Percentiles rank a stretch among this genome's conserved stretches.
Evolutionary conservation across 192 early-diverging fungal genomes (phyloP).

Genomic region (Coemansia sp.): DNA sequence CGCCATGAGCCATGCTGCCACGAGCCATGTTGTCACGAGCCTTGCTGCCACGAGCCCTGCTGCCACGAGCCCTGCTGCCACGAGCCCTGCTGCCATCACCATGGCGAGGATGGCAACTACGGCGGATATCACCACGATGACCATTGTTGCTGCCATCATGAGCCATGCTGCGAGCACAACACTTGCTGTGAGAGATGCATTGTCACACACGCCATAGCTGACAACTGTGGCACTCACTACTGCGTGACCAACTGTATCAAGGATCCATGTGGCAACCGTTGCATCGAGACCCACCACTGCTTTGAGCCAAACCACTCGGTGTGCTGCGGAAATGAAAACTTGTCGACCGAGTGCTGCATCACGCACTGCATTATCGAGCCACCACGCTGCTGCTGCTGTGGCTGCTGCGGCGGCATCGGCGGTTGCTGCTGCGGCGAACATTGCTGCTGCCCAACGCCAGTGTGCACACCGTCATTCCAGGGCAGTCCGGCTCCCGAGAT

Average conservation of each 20-base stretch:
- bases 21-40: neutral
- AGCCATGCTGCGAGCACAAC: constrained; percentile 29
- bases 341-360: constrained; percentile 52
- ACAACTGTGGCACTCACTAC: constrained; percentile 54
- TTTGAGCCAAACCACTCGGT: constrained; percentile 39
- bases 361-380: constrained; percentile 53
- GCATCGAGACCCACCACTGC: constrained; percentile 52
- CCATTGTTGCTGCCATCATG: constrained; percentile 27
- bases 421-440: neutral
- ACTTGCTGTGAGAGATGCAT: constrained; percentile 40
- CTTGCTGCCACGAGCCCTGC: constrained; percentile 8
- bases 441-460: constrained; percentile 38
- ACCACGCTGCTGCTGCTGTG: constrained; percentile 24
- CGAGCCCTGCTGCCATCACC: constrained; percentile 22
- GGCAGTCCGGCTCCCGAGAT: constrained; percentile 31
- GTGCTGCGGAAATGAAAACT: constrained; percentile 40
- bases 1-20: constrained; percentile 17
- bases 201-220: constrained; percentile 43
- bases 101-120: constrained; percentile 20
- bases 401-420: constrained; percentile 16
- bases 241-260: constrained; percentile 54
- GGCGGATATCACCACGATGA: constrained; percentile 27
- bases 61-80: constrained; percentile 20
- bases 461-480: constrained; percentile 48
- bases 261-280: constrained; percentile 51